phyloP scores from a whole-genome alignment of 2,329 filamentous ascomycete species.

The Penicillium sumatraense region DNA sequence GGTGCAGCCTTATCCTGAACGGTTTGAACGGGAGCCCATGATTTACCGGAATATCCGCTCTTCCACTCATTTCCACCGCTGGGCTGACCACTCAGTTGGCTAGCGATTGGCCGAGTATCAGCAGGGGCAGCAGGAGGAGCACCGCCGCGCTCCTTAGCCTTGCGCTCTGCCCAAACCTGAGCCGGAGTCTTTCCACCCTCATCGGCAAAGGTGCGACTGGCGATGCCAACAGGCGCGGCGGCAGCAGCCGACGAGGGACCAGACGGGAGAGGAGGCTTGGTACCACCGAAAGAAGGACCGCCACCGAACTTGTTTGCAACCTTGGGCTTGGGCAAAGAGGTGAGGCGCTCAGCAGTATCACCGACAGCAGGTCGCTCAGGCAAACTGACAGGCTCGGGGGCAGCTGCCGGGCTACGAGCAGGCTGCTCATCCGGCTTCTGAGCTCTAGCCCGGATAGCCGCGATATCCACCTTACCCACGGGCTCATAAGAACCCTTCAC shows the following conservation, averaged over 20 bases:
- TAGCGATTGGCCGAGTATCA: slow-evolving; percentile 55
- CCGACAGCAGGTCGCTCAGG: slow-evolving; percentile 80
- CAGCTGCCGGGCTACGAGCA: no score
- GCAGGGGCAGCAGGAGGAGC: slow-evolving; percentile 40
- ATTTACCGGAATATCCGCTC: slow-evolving; percentile 88
- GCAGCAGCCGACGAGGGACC: slow-evolving; percentile 65
- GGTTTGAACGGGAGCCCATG: slow-evolving; percentile 83
- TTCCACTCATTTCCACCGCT: slow-evolving; percentile 82
- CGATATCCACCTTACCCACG: slow-evolving; percentile 95
- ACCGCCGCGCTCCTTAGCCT: slow-evolving; percentile 74
- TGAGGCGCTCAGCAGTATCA: slow-evolving; percentile 75
- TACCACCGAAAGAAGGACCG: slow-evolving; percentile 78
- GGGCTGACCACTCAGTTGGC: slow-evolving; percentile 64
- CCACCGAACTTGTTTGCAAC: slow-evolving; percentile 84
- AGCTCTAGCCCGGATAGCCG: slow-evolving; percentile 83
- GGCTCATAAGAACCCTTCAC: slow-evolving; percentile 96
- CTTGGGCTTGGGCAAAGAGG: slow-evolving; percentile 90
- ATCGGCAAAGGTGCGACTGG: slow-evolving; percentile 92
- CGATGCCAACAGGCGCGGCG: slow-evolving; percentile 68
- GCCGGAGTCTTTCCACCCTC: slow-evolving; percentile 94
- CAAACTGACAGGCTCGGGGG: slow-evolving; percentile 60
- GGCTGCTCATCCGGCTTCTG: slow-evolving; percentile 67
- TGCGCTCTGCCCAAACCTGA: slow-evolving; percentile 97
- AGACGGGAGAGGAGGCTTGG: slow-evolving; percentile 82
- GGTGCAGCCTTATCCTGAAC: slow-evolving; percentile 67